Evolutionary conservation across 257 asterid species (phyloP), one percentile per base, ranked within the genome.

Genomic region (Lantana camara): DNA sequence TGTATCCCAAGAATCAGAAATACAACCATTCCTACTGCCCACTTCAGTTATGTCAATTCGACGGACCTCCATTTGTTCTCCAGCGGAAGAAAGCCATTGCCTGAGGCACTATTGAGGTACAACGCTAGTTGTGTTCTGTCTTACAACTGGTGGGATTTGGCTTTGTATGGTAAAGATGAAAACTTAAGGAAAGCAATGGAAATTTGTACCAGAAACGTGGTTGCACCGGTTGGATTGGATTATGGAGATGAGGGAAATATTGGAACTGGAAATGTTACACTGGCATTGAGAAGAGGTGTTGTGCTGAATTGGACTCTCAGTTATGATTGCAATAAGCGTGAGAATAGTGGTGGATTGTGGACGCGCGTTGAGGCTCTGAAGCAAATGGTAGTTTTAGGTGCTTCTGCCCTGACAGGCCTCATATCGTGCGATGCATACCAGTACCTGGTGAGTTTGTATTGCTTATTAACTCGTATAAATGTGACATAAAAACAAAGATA

Each of bases 281-380:
- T 21, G 68, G 52, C 75, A 1, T 63, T 83, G 80, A 79, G 70
- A 40, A 81, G 73, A 50, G 97, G 94, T 7, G 80, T 89, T 60
- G 41, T 44, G 23, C 24, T 83, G 78, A 74, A 54, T 0, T 90
- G 96, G 97, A 75, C 0, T 1, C 86, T 77, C 0, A 37, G 49
- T n/a, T n/a, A n/a, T 68, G 74, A 75, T 16, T 84, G 91, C 47
- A 47, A 44, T 5, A 53, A 0, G 0, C 84, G 95, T 22, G 23
- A 20, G 30, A 4, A 10, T 1, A 87, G 95, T n/a, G 77, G 89
- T 4, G 91, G 91, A 4, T 73, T 87, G 95, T 64, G 91, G 95
- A 1, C 80, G 75, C 20, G 67, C 0, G 1, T 11, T 0, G 8
- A 4, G 11, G 45, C 54, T 4, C 35, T 66, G 47, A 72, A 15